Evolutionary conservation across 176 grass and related monocot species (phyloP), one percentile per base, ranked within the genome.

Genomic region (Eleusine indica): DNA sequence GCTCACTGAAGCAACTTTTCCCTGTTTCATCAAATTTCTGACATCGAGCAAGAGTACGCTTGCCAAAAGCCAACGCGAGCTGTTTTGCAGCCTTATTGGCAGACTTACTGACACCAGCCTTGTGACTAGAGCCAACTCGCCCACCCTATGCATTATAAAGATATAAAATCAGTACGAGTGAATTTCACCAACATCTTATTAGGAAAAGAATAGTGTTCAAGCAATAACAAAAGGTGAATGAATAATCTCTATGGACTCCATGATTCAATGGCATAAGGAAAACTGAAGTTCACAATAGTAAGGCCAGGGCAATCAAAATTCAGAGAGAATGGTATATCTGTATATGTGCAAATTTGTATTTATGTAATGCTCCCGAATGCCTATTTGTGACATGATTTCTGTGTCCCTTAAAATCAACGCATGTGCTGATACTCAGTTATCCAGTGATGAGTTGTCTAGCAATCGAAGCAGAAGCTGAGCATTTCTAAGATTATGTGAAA

Each of bases 1-100:
- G 84, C 56, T 97, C 92, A 44, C 84, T 90, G 74, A 92, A 97
- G 74, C 94, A 94, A 77, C 94, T 97, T 68, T 40, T 89, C 74
- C 90, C 90, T 19, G 82, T 90, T 90, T 90, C 88, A 86, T 94
- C 88, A 56, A 92, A 97, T 75, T 85, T 86, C 25, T 81, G 86
- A 71, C 88, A 97, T 70, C 90, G 91, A 48, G 77, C 81, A 71
- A 97, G 81, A 69, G 94, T 91, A 68, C 94, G 90, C 52, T 89
- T 91, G 53, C 72, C 92, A 92, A 97, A 97, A 68, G 90, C 83
- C 65, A 85, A 87, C 16, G 94, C 92, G 2, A 91, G 66, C 74
- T 97, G 90, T 82, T 94, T 94, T 66, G 92, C 87, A 77, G 93
- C 73, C 75, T 84, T 97, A 76, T 73, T 91, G 69, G 62, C 70